Conservation (phyloP, 495 filamentous ascomycete species). For the Podospora pseudocomata region DNA sequence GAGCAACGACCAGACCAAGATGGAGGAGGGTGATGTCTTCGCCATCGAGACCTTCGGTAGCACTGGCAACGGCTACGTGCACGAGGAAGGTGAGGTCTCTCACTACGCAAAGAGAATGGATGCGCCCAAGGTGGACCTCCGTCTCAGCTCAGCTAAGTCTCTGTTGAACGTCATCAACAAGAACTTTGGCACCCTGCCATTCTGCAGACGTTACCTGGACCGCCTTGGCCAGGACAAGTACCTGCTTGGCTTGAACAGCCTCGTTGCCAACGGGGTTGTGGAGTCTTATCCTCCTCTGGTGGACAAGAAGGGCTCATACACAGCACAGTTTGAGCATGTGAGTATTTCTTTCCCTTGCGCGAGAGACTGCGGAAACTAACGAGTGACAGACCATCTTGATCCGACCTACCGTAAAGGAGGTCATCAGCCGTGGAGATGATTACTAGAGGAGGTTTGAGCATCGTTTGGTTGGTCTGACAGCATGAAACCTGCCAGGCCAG, state of each 20-base stretch:
- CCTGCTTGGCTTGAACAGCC: constrained; percentile 81
- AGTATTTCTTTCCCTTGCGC: constrained; percentile 32
- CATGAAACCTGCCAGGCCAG: constrained; percentile 6
- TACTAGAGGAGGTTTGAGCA: constrained; percentile 50
- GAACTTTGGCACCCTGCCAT: constrained; percentile 87
- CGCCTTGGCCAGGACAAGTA: constrained; percentile 85
- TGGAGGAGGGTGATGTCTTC: constrained; percentile 93
- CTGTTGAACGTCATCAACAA: constrained; percentile 83
- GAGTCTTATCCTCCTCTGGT: constrained; percentile 85
- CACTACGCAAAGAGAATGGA: constrained; percentile 68
- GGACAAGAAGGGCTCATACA: constrained; percentile 93
- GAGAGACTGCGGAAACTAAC: constrained; percentile 13
- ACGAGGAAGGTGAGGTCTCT: constrained; percentile 77
- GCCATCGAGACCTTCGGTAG: constrained; percentile 93
- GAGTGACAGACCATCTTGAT: constrained; percentile 71
- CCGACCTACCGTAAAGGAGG: constrained; percentile 84
- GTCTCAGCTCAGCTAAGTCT: constrained; percentile 73
- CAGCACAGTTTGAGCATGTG: constrained; percentile 93
- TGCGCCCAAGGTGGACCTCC: constrained; percentile 62
- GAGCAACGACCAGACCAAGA: constrained; percentile 72
- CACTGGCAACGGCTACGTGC: constrained; percentile 81
- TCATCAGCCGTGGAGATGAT: constrained; percentile 88
- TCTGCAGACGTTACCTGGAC: constrained; percentile 82
- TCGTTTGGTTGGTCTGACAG: neutral
- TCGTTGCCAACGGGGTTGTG: constrained; percentile 79